phyloP scores from a whole-genome alignment of 2,329 filamentous ascomycete species.

The Ceratocystis lukuohia region DNA sequence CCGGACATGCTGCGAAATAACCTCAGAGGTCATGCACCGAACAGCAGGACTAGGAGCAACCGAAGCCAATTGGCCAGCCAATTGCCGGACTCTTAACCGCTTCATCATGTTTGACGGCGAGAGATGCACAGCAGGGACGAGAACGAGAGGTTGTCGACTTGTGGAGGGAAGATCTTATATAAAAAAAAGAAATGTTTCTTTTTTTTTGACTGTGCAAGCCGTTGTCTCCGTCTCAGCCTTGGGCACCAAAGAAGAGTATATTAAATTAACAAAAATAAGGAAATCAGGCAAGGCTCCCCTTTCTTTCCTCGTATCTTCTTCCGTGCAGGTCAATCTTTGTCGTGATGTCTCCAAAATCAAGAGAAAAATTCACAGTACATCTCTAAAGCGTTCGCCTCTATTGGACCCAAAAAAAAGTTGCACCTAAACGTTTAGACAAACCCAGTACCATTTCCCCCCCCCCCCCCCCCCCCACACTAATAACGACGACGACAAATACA shows the following conservation, averaged over 20 bases:
- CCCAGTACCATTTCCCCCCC: too few species aligned
- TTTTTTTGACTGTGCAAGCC: background rate
- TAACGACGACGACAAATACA: too few species aligned
- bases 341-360: conserved; percentile 5
- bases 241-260: background rate
- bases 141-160: background rate
- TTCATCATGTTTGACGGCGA: conserved; percentile 19
- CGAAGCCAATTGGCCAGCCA: conserved; percentile 19
- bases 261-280: background rate
- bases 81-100: conserved; percentile 19
- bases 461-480: too few species aligned
- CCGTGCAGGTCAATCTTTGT: background rate
- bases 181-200: background rate
- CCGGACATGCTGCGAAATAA: conserved; percentile 20
- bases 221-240: background rate
- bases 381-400: conserved; percentile 2
- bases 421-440: too few species aligned
- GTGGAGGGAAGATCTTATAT: background rate
- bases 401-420: background rate
- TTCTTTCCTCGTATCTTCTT: conserved; percentile 1
- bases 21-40: conserved; percentile 8
- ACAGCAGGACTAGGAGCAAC: conserved; percentile 12
- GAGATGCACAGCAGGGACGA: conserved; percentile 3
- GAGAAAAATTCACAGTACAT: background rate
- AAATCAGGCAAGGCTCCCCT: background rate